A percentile compares a stretch with the other conserved stretches of the same genome.
Evolutionary conservation across 176 grass and related monocot species (phyloP).

Genomic region (Cenchrus purpureus): DNA sequence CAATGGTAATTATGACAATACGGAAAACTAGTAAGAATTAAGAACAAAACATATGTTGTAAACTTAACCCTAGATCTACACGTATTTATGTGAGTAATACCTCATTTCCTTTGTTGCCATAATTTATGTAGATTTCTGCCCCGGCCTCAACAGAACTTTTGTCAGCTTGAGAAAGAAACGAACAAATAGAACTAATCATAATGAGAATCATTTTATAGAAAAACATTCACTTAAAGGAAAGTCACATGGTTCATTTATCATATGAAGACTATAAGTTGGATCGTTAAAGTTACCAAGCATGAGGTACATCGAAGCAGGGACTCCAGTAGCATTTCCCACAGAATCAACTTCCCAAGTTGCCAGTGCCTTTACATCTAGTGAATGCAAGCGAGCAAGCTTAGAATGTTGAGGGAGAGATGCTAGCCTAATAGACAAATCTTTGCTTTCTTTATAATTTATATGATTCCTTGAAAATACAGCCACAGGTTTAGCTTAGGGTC

Average conservation of each 20-base stretch:
- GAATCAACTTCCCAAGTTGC: constrained; percentile 97
- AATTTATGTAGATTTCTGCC: constrained; percentile 90
- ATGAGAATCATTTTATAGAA: not conserved
- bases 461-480: constrained; percentile 5
- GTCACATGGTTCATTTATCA: constrained; percentile 1
- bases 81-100: constrained; percentile 42
- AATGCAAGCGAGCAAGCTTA: constrained; percentile 36
- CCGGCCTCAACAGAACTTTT: constrained; percentile 55
- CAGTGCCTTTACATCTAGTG: constrained; percentile 64
- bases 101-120: constrained; percentile 99
- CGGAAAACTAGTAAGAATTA: not conserved
- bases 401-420: not conserved
- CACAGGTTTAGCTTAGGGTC: not conserved
- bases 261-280: not conserved
- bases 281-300: constrained; percentile 69
- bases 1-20: not conserved
- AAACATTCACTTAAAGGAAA: constrained; percentile 10
- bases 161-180: constrained; percentile 56
- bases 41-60: not conserved
- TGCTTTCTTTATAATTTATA: constrained; percentile 8
- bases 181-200: constrained; percentile 34
- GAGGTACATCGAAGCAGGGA: constrained; percentile 91
- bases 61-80: constrained; percentile 3
- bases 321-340: constrained; percentile 52
- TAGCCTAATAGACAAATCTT: not conserved